Conservation (phyloP, 2,329 filamentous ascomycete species). For the Fusarium sp. region DNA sequence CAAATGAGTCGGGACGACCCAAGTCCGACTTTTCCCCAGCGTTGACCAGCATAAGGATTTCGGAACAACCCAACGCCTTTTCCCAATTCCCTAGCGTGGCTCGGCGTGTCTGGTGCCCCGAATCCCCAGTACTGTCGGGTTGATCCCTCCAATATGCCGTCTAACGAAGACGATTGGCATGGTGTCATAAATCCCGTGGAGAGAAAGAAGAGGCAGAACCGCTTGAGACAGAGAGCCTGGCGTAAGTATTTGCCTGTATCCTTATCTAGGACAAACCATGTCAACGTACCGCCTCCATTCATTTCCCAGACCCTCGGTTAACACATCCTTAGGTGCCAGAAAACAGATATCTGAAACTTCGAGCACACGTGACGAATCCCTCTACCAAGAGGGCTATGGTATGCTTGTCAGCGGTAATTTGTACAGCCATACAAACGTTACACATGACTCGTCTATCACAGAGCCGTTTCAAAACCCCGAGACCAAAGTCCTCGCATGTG, state of each 20-base stretch:
- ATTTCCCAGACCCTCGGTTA: not conserved
- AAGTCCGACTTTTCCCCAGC: not conserved
- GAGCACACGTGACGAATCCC: not conserved
- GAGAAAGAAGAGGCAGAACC: not conserved
- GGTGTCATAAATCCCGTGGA: not conserved
- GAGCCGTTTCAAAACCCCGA: not conserved
- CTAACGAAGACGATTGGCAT: not conserved
- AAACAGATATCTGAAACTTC: not conserved
- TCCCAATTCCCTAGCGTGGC: no score
- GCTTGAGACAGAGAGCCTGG: constrained; percentile 1
- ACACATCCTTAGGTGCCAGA: not conserved
- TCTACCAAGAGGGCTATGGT: not conserved
- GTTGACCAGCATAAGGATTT: not conserved
- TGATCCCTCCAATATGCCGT: not conserved
- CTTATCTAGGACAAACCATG: no score
- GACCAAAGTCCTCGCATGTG: not conserved
- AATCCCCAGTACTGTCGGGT: no score
- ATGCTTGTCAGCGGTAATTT: not conserved
- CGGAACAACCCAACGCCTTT: not conserved
- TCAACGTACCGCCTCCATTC: not conserved
- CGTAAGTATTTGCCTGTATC: not conserved
- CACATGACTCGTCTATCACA: not conserved
- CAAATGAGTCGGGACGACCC: not conserved
- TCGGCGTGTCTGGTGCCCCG: not conserved
- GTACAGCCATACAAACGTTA: not conserved